Evolutionary conservation across 371 early-diverging fungal species (phyloP).

Genomic region (Basidiobolus heterosporus): DNA sequence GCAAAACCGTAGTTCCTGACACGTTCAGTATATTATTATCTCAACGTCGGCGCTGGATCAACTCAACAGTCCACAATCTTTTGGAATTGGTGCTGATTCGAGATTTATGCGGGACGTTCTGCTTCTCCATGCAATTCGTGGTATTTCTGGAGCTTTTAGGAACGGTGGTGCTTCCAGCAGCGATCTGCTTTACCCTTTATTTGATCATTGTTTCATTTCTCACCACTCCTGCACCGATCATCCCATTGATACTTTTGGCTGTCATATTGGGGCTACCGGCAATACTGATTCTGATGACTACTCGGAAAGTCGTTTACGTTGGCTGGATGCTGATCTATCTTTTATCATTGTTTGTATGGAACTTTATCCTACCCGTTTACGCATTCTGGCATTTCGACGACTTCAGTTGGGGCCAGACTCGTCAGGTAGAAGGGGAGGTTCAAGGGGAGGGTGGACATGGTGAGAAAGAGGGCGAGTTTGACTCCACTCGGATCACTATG

Average conservation of each 20-base stretch:
- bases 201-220: conserved; percentile 49
- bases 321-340: conserved; percentile 95
- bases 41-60: conserved; percentile 98
- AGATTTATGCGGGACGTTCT: conserved; percentile 95
- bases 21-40: conserved; percentile 84
- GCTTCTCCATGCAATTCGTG: conserved; percentile 98
- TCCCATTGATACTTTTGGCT: conserved; percentile 66
- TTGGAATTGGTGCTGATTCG: conserved; percentile 87
- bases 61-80: conserved; percentile 96
- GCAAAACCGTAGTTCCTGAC: conserved; percentile 94
- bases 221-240: conserved; percentile 32
- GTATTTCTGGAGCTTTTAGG: conserved; percentile 95
- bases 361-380: conserved; percentile 90
- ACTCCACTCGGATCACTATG: conserved; percentile 41
- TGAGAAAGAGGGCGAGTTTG: conserved; percentile 40
- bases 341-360: conserved; percentile 92
- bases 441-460: conserved; percentile 22
- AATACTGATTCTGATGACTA: conserved; percentile 80
- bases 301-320: conserved; percentile 75
- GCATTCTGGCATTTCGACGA: conserved; percentile 99
- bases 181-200: conserved; percentile 83
- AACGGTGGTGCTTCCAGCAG: conserved; percentile 94
- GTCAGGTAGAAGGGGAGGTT: conserved; percentile 59
- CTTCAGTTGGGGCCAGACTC: conserved; percentile 97
- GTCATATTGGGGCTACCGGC: conserved; percentile 86